Base-by-base conservation (phyloP, 805 yeast genomes). In the Lachancea quebecensis region DNA sequence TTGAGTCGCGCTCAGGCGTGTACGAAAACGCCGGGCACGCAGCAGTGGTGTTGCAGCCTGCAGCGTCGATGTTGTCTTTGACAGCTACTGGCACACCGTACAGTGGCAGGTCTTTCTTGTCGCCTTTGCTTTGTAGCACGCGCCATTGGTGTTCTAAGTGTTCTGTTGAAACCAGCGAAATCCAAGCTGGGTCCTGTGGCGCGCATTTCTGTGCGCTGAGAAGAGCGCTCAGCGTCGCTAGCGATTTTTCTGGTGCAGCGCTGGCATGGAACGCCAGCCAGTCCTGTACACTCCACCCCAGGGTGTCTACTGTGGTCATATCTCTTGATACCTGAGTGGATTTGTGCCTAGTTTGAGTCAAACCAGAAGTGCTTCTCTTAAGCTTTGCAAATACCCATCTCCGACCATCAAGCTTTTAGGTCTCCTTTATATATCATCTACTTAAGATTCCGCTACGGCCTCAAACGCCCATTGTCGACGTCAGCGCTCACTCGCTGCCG, bases 21-120 rank as follows among this genome's bases (percentile, higher is more conserved):
- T 82, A 90, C 9, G 78, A 72, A 59, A 74, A 91, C 0, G 93
- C 74, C 0, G 97, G 96, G 64, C 98, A 93, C 2, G 96, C 98
- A 12, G 95, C 98, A 1, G 99, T 91, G 10, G 99, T 93, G 28
- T 78, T 72, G 52, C 86, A 77, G 4, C 84, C 85, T 51, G 75
- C 76, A 18, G 78, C 97, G 60, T 91, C 98, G 49, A 91, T 93
- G 65, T 93, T 91, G 66, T 91, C 99, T 65, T 91, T 91, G 38
- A 91, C 78, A 12, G 96, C 99, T 38, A 88, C 76, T 1, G 99
- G 99, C 2, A 93, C 98, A 64, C 98, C 98, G 59, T 81, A 91
- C 25, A 91, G 73, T 12, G 88, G 86, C 35, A 85, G 66, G 0
- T 60, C 47, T n/a, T 58, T 51, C 56, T 77, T 82, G 59, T 78